Evolutionary conservation across 1,139 yeast genomes (phyloP).

Genomic region (Protomyces macrosporus): DNA sequence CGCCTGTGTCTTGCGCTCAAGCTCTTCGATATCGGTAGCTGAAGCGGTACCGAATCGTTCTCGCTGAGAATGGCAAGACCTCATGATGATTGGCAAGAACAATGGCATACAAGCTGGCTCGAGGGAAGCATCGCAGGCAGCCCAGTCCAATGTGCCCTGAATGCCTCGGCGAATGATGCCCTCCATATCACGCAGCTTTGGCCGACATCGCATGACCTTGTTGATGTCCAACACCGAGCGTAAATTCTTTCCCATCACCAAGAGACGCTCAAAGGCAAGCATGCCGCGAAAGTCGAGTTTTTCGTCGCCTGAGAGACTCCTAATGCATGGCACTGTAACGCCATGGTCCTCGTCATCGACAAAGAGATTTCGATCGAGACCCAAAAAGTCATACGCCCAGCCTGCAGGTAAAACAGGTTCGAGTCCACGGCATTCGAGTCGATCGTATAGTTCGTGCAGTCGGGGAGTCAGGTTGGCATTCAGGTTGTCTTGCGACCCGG

Average conservation of each 20-base stretch:
- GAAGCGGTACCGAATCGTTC: neutral
- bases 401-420: conserved; percentile 25
- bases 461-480: neutral
- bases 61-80: neutral
- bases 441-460: neutral
- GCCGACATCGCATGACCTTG: neutral
- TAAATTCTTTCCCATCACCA: conserved; percentile 14
- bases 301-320: neutral
- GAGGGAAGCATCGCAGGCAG: neutral
- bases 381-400: conserved; percentile 24
- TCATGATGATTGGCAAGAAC: neutral
- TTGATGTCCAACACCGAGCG: neutral
- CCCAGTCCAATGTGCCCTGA: conserved; percentile 1
- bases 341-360: neutral
- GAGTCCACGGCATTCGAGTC: conserved; percentile 13
- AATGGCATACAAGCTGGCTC: neutral
- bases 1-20: neutral
- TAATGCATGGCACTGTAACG: neutral
- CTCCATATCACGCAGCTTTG: neutral
- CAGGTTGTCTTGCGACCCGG: too few relatives aligned
- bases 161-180: neutral
- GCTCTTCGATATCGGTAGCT: neutral
- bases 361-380: conserved; percentile 12
- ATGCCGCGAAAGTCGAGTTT: conserved; percentile 18
- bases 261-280: conserved; percentile 20